These are phyloP conservation scores for Xylaria sp. DNA, from an alignment of 2,329 filamentous ascomycete species.

Conservation along the genomic window DNA sequence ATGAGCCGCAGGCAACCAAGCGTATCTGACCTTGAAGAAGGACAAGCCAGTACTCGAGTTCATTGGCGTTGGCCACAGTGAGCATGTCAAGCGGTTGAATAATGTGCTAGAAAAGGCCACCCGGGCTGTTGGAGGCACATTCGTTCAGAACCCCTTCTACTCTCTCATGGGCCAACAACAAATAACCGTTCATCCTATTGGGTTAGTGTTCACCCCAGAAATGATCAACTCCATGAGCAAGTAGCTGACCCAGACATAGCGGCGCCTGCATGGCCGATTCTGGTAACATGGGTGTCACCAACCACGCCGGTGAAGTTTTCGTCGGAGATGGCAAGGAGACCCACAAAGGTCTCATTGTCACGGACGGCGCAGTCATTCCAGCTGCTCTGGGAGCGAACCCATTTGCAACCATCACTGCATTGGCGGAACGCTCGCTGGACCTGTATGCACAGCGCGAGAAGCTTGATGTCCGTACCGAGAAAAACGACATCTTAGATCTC, in stretches of 20 bases:
- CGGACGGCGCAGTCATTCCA: slow-evolving; percentile 58
- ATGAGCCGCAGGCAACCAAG: slow-evolving; percentile 46
- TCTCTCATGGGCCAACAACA: slow-evolving; percentile 51
- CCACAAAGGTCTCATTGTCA: slow-evolving; percentile 54
- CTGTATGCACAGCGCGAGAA: slow-evolving; percentile 39
- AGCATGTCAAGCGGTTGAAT: slow-evolving; percentile 50
- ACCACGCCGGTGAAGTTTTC: slow-evolving; percentile 58
- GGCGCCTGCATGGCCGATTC: slow-evolving; percentile 61
- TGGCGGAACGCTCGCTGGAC: slow-evolving; percentile 60
- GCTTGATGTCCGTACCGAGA: slow-evolving; percentile 42
- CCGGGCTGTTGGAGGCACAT: slow-evolving; percentile 52
- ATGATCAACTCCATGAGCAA: not conserved
- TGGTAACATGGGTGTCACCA: slow-evolving; percentile 52
- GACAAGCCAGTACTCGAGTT: slow-evolving; percentile 58
- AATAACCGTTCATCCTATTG: slow-evolving; percentile 63
- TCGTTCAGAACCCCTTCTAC: slow-evolving; percentile 54
- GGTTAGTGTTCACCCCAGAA: slow-evolving; percentile 36
- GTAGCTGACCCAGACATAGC: slow-evolving; percentile 30
- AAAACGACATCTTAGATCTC: slow-evolving; percentile 48
- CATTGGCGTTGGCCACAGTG: slow-evolving; percentile 51
- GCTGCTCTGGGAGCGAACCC: slow-evolving; percentile 61
- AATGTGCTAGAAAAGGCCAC: slow-evolving; percentile 49
- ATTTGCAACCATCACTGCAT: slow-evolving; percentile 62
- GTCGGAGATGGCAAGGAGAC: slow-evolving; percentile 45
- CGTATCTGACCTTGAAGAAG: slow-evolving; percentile 51